Conservation (phyloP, 2,329 filamentous ascomycete genomes). For the Sporothrix variecibatus region DNA sequence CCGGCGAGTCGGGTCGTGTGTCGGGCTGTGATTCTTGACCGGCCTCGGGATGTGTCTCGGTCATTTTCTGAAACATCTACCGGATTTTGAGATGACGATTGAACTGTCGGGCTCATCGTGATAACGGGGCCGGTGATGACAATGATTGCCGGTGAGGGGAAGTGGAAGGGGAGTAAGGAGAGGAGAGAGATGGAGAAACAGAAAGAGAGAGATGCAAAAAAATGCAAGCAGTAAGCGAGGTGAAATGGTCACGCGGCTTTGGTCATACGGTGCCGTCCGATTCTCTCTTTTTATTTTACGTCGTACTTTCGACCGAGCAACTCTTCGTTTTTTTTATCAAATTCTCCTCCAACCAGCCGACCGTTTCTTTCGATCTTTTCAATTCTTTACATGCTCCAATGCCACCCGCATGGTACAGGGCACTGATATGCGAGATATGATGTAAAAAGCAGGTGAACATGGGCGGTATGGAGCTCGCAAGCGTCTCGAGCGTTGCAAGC, state of each 20-base stretch:
- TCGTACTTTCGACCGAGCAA: not conserved
- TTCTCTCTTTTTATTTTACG: not conserved
- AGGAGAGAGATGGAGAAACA: not conserved
- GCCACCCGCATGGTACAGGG: slow-evolving; percentile 7
- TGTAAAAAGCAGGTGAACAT: not conserved
- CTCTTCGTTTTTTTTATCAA: not conserved
- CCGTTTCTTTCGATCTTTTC: too few species aligned
- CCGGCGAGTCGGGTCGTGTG: not conserved
- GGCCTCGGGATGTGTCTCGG: not conserved
- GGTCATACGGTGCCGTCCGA: not conserved
- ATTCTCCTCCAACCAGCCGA: not conserved
- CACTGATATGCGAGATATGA: not conserved
- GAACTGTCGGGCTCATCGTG: not conserved
- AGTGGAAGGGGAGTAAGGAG: not conserved
- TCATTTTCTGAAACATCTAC: not conserved
- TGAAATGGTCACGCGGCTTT: not conserved
- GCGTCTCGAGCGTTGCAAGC: not conserved
- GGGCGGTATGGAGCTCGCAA: not conserved
- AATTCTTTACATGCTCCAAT: not conserved
- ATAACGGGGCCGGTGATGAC: not conserved
- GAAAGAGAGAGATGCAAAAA: not conserved
- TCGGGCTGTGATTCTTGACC: not conserved
- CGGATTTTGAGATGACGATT: not conserved
- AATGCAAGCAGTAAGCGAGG: not conserved
- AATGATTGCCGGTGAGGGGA: not conserved